These are phyloP conservation scores for Cucurbita pepo DNA, from an alignment of 306 rosid genomes.

Conservation along the genomic window DNA sequence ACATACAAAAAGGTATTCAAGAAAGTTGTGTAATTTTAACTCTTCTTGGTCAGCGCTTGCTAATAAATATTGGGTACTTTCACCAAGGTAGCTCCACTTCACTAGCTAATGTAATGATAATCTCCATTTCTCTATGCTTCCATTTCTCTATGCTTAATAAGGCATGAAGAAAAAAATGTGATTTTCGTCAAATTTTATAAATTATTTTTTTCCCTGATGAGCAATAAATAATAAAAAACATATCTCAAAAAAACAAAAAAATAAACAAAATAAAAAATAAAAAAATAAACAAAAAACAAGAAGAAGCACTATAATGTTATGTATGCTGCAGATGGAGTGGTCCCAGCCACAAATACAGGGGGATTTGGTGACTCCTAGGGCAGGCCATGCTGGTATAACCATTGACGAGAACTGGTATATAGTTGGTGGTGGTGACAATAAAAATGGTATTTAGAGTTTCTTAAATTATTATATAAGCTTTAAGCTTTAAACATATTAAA, in stretches of 20 bases:
- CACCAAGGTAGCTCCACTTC: not conserved
- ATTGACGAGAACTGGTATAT: slow-evolving; percentile 72
- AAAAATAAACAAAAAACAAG: no score
- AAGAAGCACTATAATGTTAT: not conserved
- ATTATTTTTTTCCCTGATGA: slow-evolving; percentile 1
- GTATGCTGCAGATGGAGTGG: slow-evolving; percentile 77
- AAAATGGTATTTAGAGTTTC: slow-evolving; percentile 40
- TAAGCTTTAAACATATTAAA: not conserved
- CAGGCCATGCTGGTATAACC: slow-evolving; percentile 83
- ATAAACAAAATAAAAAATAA: no score
- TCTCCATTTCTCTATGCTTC: not conserved
- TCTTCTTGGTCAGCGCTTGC: not conserved
- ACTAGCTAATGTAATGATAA: not conserved
- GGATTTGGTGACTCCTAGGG: slow-evolving; percentile 72
- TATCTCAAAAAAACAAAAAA: no score
- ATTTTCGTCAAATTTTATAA: not conserved
- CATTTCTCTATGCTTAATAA: not conserved
- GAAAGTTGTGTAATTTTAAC: not conserved
- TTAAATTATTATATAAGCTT: not conserved
- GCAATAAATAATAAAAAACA: not conserved
- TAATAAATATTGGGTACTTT: not conserved
- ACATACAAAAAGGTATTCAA: not conserved
- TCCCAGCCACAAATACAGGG: slow-evolving; percentile 84
- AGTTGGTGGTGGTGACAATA: slow-evolving; percentile 96
- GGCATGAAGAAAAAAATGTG: not conserved